Percentiles rank a stretch among this genome's conserved stretches.
phyloP scores from a whole-genome alignment of 2,329 filamentous ascomycete species.

The Cercospora sp. region DNA sequence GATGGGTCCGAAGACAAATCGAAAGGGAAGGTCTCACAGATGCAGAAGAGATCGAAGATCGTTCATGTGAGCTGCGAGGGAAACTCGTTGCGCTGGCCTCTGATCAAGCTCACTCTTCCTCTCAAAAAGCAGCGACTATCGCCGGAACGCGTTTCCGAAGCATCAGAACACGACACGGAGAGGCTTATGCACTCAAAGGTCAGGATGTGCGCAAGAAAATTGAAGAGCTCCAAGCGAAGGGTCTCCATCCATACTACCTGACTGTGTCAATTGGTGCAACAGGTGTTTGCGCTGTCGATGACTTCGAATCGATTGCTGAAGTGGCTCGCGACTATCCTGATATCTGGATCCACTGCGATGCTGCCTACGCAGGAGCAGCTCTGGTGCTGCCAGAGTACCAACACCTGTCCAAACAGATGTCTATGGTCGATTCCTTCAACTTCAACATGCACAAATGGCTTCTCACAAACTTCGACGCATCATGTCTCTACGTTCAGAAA shows the following conservation, averaged over 20 bases:
- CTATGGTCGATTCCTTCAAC: constrained; percentile 81
- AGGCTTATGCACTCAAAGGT: constrained; percentile 71
- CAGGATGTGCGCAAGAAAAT: constrained; percentile 62
- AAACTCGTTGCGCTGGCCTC: constrained; percentile 78
- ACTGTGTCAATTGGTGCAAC: constrained; percentile 85
- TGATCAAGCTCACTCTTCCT: constrained; percentile 77
- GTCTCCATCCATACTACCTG: constrained; percentile 81
- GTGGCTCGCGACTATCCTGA: constrained; percentile 56
- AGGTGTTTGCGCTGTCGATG: constrained; percentile 82
- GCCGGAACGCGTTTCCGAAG: constrained; percentile 78
- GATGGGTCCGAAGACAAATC: constrained; percentile 65
- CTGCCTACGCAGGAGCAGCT: constrained; percentile 85
- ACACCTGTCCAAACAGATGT: constrained; percentile 62
- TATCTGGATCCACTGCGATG: constrained; percentile 92
- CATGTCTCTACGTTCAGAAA: constrained; percentile 75
- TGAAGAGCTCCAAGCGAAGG: constrained; percentile 63
- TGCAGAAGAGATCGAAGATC: constrained; percentile 65
- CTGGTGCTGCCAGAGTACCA: constrained; percentile 81
- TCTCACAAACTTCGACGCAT: constrained; percentile 86
- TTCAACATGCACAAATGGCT: constrained; percentile 99
- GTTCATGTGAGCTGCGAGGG: constrained; percentile 64
- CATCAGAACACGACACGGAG: constrained; percentile 62
- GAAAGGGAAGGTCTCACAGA: constrained; percentile 48
- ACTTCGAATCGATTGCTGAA: constrained; percentile 68
- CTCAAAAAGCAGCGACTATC: constrained; percentile 83